These are phyloP conservation scores for Penstemon barbatus DNA, from an alignment of 257 asterid genomes.

Conservation along the genomic window DNA sequence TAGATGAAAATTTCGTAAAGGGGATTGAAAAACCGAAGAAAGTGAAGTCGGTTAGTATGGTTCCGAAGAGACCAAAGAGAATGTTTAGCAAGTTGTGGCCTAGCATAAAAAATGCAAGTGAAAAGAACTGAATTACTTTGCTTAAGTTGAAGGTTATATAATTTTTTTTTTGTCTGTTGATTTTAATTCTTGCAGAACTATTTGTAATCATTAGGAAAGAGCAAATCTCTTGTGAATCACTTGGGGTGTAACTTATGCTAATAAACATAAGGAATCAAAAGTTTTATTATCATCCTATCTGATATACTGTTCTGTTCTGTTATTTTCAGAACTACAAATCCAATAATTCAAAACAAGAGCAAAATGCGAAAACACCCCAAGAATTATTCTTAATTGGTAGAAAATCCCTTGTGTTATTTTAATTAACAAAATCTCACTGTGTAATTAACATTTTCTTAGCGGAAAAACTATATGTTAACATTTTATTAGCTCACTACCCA, in stretches of 20 bases:
- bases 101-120: constrained; percentile 50
- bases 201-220: constrained; percentile 46
- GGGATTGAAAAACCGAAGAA: constrained; percentile 34
- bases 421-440: too few species aligned
- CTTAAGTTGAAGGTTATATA: constrained; percentile 34
- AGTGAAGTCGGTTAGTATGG: constrained; percentile 38
- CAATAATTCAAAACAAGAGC: too few species aligned
- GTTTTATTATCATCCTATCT: background rate
- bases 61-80: constrained; percentile 60
- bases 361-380: too few species aligned
- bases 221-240: constrained; percentile 43
- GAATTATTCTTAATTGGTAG: too few species aligned
- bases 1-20: constrained; percentile 33
- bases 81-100: constrained; percentile 87
- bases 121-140: constrained; percentile 47
- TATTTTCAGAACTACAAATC: too few species aligned
- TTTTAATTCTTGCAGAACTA: constrained; percentile 35
- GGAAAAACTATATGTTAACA: too few species aligned
- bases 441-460: too few species aligned
- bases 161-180: constrained; percentile 24
- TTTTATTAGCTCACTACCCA: too few species aligned
- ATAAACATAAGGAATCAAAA: constrained; percentile 38
- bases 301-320: too few species aligned
- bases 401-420: too few species aligned
- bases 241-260: constrained; percentile 46